Evolutionary conservation across 2,329 filamentous ascomycete species (phyloP).

Genomic region (Lojkania enalia): DNA sequence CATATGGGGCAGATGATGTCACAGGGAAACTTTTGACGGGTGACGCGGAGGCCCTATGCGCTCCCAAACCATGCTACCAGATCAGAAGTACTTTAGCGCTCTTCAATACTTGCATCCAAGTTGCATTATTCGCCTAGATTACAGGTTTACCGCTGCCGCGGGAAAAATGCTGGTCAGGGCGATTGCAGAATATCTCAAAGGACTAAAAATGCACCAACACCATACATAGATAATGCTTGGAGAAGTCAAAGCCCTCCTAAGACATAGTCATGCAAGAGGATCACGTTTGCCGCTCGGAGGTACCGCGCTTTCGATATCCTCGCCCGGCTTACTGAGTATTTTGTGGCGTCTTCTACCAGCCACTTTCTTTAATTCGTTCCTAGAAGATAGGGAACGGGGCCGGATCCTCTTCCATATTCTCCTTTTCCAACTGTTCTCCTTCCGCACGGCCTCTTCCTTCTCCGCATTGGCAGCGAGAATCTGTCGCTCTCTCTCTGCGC

Average conservation of each 20-base stretch:
- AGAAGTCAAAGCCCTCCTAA: background rate
- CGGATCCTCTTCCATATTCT: conserved; percentile 38
- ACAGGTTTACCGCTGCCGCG: background rate
- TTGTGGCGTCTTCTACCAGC: conserved; percentile 31
- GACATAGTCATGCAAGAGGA: conserved; percentile 8
- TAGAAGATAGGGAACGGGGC: conserved; percentile 18
- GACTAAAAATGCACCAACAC: conserved; percentile 1
- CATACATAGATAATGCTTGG: background rate
- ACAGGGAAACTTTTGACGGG: conserved; percentile 7
- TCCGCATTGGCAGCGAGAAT: conserved; percentile 47
- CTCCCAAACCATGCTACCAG: background rate
- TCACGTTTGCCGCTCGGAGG: conserved; percentile 38
- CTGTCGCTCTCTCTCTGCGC: conserved; percentile 64
- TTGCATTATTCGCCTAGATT: background rate
- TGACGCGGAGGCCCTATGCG: background rate
- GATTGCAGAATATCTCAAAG: conserved; percentile 20
- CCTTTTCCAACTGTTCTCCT: conserved; percentile 35
- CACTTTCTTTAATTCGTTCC: conserved; percentile 24
- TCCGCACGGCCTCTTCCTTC: conserved; percentile 51
- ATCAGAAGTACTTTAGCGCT: too few species aligned
- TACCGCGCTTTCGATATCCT: conserved; percentile 43
- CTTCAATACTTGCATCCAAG: too few species aligned
- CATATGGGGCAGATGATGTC: conserved; percentile 10
- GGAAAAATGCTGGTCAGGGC: conserved; percentile 19
- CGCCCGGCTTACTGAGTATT: conserved; percentile 34